Evolutionary conservation across 768 basidiomycete species (phyloP).

Genomic region (Leccinum rimulosum): DNA sequence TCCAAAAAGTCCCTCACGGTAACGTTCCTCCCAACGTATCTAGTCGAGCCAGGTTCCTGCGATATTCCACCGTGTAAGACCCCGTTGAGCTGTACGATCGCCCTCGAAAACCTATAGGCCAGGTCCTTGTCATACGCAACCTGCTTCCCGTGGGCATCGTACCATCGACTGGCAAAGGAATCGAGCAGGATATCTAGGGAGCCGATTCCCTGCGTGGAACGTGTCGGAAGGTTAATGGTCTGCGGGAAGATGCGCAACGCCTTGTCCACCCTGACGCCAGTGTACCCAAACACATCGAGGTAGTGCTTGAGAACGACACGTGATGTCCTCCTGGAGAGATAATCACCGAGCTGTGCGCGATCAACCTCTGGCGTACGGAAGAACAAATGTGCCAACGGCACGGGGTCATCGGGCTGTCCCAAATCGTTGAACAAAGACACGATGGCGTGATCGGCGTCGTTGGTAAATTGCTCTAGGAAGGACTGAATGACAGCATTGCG

Average conservation of each 20-base stretch:
- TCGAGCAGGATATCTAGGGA: conserved; percentile 65
- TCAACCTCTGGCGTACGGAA: conserved; percentile 87
- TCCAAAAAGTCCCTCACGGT: conserved; percentile 77
- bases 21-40: conserved; percentile 56
- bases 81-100: conserved; percentile 87
- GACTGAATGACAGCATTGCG: conserved; percentile 64
- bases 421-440: conserved; percentile 63
- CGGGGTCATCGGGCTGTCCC: conserved; percentile 60
- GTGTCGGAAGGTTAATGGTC: conserved; percentile 63
- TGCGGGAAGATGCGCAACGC: conserved; percentile 88
- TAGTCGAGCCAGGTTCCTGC: conserved; percentile 54
- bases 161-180: conserved; percentile 86
- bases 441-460: conserved; percentile 80
- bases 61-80: conserved; percentile 73
- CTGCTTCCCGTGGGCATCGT: conserved; percentile 77
- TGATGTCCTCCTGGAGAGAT: conserved; percentile 71
- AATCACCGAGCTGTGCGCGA: conserved; percentile 77
- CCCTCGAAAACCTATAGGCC: conserved; percentile 70
- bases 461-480: conserved; percentile 80
- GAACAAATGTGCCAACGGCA: conserved; percentile 69
- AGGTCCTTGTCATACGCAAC: conserved; percentile 83
- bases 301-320: conserved; percentile 78
- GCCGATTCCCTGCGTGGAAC: conserved; percentile 29
- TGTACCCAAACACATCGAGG: conserved; percentile 80
- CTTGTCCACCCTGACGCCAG: conserved; percentile 79